Conservation (phyloP, 306 rosid species). For the Arachis hypogaea region DNA sequence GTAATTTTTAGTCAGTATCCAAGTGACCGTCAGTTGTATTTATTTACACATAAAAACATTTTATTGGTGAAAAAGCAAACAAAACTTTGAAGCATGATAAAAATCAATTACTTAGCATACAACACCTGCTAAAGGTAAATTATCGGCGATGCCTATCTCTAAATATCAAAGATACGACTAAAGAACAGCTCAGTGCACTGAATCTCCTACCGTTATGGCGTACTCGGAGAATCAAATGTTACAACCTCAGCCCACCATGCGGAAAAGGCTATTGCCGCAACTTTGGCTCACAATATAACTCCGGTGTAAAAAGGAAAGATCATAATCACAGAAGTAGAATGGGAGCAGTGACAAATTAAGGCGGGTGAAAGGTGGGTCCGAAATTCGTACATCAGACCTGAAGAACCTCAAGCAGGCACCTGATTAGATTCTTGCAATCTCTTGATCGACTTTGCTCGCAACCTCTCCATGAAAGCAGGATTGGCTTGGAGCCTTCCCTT, state of each 20-base stretch:
- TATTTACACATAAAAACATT: conserved; percentile 14
- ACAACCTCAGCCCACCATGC: conserved; percentile 4
- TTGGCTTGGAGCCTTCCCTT: conserved; percentile 78
- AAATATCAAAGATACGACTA: conserved; percentile 28
- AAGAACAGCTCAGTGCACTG: background rate
- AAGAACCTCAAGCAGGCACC: conserved; percentile 50
- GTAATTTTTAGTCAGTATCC: conserved; percentile 2
- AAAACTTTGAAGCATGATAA: conserved; percentile 25
- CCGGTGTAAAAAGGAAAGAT: background rate
- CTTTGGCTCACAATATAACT: conserved; percentile 29
- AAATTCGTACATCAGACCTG: conserved; percentile 36
- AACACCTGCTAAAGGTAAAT: conserved; percentile 33
- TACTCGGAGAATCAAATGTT: background rate
- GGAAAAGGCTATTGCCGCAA: conserved; percentile 15
- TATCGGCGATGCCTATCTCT: conserved; percentile 16
- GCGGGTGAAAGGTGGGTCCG: conserved; percentile 32
- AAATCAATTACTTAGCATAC: conserved; percentile 13
- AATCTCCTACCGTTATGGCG: conserved; percentile 24
- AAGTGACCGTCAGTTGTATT: conserved; percentile 27
- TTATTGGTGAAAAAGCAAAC: conserved; percentile 34
- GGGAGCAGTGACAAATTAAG: conserved; percentile 30
- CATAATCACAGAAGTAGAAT: background rate
- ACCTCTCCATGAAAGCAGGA: conserved; percentile 83
- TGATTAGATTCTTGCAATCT: conserved; percentile 50
- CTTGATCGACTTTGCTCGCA: conserved; percentile 59